Base-by-base conservation (phyloP, 768 basidiomycete genomes). In the Strobilomyces echinocephalus region DNA sequence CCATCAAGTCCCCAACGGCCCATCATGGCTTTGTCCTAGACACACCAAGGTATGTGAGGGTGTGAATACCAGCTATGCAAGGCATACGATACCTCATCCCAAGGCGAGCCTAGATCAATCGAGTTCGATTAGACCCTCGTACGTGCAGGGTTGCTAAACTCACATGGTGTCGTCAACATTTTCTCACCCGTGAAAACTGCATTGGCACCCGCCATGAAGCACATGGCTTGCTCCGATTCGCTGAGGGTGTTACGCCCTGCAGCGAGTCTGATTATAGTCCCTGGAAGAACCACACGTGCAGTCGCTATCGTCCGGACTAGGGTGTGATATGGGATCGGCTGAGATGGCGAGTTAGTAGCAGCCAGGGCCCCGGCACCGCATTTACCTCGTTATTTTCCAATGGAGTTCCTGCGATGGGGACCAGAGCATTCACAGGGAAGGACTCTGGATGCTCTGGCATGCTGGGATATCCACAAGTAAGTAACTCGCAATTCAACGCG, bases 131-230 rank as follows among this genome's bases (percentile, higher is more conserved):
- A 43, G 20, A 53, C 9, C n/a, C 14, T 40, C 45, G 41, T 39
- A 14, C n/a, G 15, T 16, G 26, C 46, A 53, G 50, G 5, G 49
- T 12, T 43, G 34, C 52, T 30, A 51, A 31, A 77, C 89, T 74
- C 63, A 88, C 94, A 97, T 43, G 95, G 93, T 14, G 95, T 98
- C 12, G 95, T 98, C 60, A 98, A 71, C 95, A 98, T 98, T 61
- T 86, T 79, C 67, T 97, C 95, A 40, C 95, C 95, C n/a, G 95
- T 98, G 69, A 98, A 98, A 56, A 98, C 87, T 20, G 95, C 95
- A 65, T 98, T 98, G 20, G 95, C 95, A 21, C 95, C 95, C 1
- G 95, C 94, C 89, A 98, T 88, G 74, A 98, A 98, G 66, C 92
- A 94, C 88, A 98, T 93, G 8, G 88, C 93, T 68, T 98, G 95